Percentiles rank a stretch among this genome's conserved stretches.
Conservation (phyloP, 768 basidiomycete species). For the Xerocomus potaroensis region DNA sequence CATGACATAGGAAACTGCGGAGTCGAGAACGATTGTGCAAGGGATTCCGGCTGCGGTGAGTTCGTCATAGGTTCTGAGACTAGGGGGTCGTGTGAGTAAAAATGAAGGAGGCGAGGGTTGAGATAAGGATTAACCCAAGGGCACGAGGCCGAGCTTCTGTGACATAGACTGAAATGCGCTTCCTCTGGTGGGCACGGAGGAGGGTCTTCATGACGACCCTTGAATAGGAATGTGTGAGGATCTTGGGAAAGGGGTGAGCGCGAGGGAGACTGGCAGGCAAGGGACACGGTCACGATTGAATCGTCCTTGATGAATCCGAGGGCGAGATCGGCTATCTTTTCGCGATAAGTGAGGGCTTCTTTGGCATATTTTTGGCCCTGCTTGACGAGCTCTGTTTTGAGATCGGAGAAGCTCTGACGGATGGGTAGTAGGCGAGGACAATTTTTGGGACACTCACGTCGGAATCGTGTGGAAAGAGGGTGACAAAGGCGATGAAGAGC, state of each 20-base stretch:
- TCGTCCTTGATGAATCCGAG: slow-evolving; percentile 94
- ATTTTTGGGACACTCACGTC: slow-evolving; percentile 49
- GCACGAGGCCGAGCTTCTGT: slow-evolving; percentile 92
- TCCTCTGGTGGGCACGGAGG: slow-evolving; percentile 82
- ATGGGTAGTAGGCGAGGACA: slow-evolving; percentile 6
- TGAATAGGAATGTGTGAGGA: slow-evolving; percentile 95
- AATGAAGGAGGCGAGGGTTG: neutral
- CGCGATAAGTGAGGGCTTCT: slow-evolving; percentile 80
- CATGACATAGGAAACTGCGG: slow-evolving; percentile 96
- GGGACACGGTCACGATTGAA: slow-evolving; percentile 59
- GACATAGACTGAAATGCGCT: slow-evolving; percentile 96
- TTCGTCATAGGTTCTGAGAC: slow-evolving; percentile 86
- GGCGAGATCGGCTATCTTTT: slow-evolving; percentile 85
- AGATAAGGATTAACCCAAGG: slow-evolving; percentile 57
- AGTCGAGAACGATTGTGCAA: slow-evolving; percentile 91
- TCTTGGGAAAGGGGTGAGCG: slow-evolving; percentile 44
- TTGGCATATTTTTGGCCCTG: slow-evolving; percentile 76
- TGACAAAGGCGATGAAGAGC: slow-evolving; percentile 87
- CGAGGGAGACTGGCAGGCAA: slow-evolving; percentile 11
- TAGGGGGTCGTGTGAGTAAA: slow-evolving; percentile 27
- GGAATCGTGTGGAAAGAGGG: slow-evolving; percentile 76
- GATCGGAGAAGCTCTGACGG: slow-evolving; percentile 70
- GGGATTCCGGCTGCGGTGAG: slow-evolving; percentile 89
- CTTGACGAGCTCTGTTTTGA: slow-evolving; percentile 77
- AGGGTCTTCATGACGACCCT: slow-evolving; percentile 93